A percentile compares a stretch with the other conserved stretches of the same genome.
Evolutionary conservation across 2,329 filamentous ascomycete genomes (phyloP).

Genomic region (Mollisiaceae sp.): DNA sequence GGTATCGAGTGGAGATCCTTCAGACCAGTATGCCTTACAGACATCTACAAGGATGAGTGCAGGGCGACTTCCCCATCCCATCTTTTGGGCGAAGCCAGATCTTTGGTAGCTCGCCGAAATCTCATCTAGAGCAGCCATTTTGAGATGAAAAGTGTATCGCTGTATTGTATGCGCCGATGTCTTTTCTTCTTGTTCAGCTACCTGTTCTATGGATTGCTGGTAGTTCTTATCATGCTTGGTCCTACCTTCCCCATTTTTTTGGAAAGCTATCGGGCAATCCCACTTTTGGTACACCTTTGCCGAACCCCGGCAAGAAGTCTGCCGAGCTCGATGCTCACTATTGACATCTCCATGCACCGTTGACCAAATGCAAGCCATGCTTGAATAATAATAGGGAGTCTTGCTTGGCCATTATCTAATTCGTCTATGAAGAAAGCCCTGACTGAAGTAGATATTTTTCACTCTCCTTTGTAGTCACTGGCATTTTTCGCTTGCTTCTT

Average conservation of each 20-base stretch:
- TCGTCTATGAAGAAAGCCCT: neutral
- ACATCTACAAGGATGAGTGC: slow-evolving; percentile 53
- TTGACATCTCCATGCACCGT: neutral
- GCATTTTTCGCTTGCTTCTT: neutral
- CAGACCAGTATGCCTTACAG: slow-evolving; percentile 52
- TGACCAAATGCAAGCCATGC: neutral
- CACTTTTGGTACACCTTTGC: neutral
- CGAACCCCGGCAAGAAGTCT: slow-evolving; percentile 5
- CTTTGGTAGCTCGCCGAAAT: slow-evolving; percentile 6
- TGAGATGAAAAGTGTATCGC: neutral
- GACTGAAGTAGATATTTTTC: too few species aligned
- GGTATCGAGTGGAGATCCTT: slow-evolving; percentile 49
- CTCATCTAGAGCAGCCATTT: neutral
- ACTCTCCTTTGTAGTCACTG: neutral
- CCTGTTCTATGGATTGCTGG: neutral
- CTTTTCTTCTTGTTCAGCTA: neutral
- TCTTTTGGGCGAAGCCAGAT: slow-evolving; percentile 30
- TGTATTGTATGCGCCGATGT: neutral
- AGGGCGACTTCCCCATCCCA: slow-evolving; percentile 51
- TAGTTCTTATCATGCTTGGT: neutral
- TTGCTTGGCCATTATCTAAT: neutral
- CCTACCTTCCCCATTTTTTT: neutral
- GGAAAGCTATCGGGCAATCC: neutral
- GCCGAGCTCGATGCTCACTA: neutral
- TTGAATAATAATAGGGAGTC: neutral